Percentiles rank a stretch among this genome's conserved stretches.
These are phyloP conservation scores for Petrea volubilis DNA, from an alignment of 257 asterid genomes.

Conservation along the genomic window DNA sequence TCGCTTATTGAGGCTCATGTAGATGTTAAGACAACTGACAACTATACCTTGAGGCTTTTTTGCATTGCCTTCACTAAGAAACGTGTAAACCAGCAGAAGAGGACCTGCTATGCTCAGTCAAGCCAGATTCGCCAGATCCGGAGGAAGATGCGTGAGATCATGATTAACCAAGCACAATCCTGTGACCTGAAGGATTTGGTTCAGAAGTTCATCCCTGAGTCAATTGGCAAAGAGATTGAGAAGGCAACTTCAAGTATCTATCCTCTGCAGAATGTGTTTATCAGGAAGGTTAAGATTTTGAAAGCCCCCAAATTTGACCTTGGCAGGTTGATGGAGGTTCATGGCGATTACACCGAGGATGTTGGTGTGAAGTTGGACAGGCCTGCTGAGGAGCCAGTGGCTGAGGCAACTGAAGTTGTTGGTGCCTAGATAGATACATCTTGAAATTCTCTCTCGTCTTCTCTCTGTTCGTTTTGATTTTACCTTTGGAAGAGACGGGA, in stretches of 20 bases:
- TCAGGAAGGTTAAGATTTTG: constrained; percentile 65
- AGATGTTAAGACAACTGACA: constrained; percentile 68
- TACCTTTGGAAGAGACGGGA: constrained; percentile 7
- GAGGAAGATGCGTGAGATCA: constrained; percentile 63
- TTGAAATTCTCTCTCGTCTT: background rate
- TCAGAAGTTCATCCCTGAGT: constrained; percentile 58
- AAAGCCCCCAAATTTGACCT: constrained; percentile 75
- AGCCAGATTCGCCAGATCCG: constrained; percentile 76
- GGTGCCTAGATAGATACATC: constrained; percentile 44
- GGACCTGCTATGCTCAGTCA: constrained; percentile 64
- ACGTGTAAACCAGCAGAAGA: constrained; percentile 77
- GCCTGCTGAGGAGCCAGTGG: constrained; percentile 57
- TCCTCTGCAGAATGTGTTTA: constrained; percentile 62
- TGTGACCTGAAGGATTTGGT: constrained; percentile 61
- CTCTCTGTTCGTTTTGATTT: background rate
- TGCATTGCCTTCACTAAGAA: constrained; percentile 70
- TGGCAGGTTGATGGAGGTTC: constrained; percentile 73
- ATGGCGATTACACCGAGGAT: constrained; percentile 68
- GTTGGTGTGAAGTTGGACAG: constrained; percentile 67
- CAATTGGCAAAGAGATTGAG: constrained; percentile 68
- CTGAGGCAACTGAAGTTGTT: constrained; percentile 61
- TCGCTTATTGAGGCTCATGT: constrained; percentile 68
- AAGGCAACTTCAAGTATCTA: constrained; percentile 63
- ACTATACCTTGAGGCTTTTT: constrained; percentile 55
- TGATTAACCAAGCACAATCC: constrained; percentile 59